Base-by-base conservation (phyloP, 352 stramenopile genomes). In the Blastocystis hominis region DNA sequence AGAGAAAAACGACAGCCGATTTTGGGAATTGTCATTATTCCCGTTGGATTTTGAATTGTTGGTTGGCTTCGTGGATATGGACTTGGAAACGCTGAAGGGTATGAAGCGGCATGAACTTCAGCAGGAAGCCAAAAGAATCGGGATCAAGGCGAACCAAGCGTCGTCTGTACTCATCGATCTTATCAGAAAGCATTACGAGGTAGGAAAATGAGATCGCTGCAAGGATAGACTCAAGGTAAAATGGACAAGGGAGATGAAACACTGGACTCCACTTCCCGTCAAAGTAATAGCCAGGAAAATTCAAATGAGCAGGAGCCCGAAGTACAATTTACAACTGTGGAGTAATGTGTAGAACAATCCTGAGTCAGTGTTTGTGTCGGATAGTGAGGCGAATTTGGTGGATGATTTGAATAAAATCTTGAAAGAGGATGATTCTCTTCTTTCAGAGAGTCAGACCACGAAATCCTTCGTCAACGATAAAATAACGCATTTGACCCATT, bases 41-140 rank as follows among this genome's bases (percentile, higher is more conserved):
- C n/a, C n/a, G n/a, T n/a, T n/a, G n/a, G n/a, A n/a, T n/a, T n/a
- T n/a, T n/a, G n/a, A n/a, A n/a, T n/a, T n/a, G n/a, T n/a, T n/a
- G n/a, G n/a, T n/a, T n/a, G n/a, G n/a, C n/a, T n/a, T n/a, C n/a
- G n/a, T n/a, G n/a, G n/a, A n/a, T n/a, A 70, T 84, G 72, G 70
- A 84, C 42, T n/a, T 17, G n/a, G 72, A 84, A 6, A 40, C 70
- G 44, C 59, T 84, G 44, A 63, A 15, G 72, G 30, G 30, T 34
- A 63, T 84, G 70, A 69, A 86, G 50, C 62, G 62, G 70, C 24
- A 86, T 76, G 34, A 76, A 15, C 42, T 76, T 55, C 64, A 55
- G 34, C 38, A 40, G 55, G 55, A 54, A 6, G 64, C 36, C 5
- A 76, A 76, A 15, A 9, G 20, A 13, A n/a, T 56, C 55, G 64